Conservation (phyloP, 257 asterid genomes). For the Phtheirospermum japonicum region DNA sequence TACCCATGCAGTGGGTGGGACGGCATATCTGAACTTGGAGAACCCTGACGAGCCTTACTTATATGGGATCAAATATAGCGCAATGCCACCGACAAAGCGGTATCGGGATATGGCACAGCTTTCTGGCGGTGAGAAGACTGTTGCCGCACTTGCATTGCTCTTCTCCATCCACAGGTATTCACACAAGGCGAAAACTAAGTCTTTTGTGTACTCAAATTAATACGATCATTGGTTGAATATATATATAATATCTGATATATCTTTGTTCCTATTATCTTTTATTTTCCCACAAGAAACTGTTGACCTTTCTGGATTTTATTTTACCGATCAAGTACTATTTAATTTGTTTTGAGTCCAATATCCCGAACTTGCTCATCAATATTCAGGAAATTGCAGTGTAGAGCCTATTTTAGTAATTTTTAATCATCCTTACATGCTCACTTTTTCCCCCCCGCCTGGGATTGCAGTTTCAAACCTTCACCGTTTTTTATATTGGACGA, state of each 20-base stretch:
- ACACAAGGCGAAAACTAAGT: conserved; percentile 7
- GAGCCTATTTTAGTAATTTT: not conserved
- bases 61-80: conserved; percentile 88
- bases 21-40: conserved; percentile 87
- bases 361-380: too few relatives aligned
- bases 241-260: not conserved
- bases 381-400: too few relatives aligned
- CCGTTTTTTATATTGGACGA: conserved; percentile 97
- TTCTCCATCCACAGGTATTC: conserved; percentile 90
- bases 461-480: conserved; percentile 88
- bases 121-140: conserved; percentile 99
- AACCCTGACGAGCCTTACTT: conserved; percentile 94
- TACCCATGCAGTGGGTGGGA: conserved; percentile 93
- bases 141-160: conserved; percentile 97
- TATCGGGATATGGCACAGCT: conserved; percentile 92
- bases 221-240: not conserved
- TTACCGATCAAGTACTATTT: not conserved
- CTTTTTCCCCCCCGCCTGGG: not conserved
- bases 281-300: not conserved
- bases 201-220: not conserved
- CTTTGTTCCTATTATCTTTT: not conserved
- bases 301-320: not conserved
- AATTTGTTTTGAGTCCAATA: conserved; percentile 6
- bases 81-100: conserved; percentile 98
- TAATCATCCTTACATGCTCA: conserved; percentile 13